Evolutionary conservation across 2,329 filamentous ascomycete genomes (phyloP).

Genomic region (Bipolaris oryzae): DNA sequence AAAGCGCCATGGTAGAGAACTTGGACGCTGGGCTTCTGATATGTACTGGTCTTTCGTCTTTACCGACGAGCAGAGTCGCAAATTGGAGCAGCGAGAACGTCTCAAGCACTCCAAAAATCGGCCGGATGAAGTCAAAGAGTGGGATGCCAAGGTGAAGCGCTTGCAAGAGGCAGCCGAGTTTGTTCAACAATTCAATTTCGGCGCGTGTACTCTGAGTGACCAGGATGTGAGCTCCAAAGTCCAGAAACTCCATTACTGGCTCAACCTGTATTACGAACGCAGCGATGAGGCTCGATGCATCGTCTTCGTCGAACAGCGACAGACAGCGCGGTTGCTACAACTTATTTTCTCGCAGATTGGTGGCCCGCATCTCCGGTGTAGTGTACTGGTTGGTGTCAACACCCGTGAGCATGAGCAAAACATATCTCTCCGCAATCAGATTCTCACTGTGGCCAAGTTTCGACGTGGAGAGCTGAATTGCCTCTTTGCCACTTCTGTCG

Average conservation of each 20-base stretch:
- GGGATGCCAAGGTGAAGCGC: conserved; percentile 61
- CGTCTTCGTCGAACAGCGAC: conserved; percentile 81
- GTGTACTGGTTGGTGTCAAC: conserved; percentile 68
- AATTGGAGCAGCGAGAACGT: conserved; percentile 64
- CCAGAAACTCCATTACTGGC: conserved; percentile 62
- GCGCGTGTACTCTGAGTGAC: conserved; percentile 44
- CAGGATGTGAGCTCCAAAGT: conserved; percentile 75
- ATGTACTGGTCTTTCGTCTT: conserved; percentile 76
- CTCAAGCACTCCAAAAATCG: conserved; percentile 40
- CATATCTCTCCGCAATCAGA: conserved; percentile 74
- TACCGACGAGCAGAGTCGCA: conserved; percentile 65
- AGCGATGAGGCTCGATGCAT: conserved; percentile 72
- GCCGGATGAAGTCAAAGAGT: conserved; percentile 41
- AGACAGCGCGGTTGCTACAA: conserved; percentile 75
- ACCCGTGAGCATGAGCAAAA: conserved; percentile 62
- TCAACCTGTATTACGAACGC: conserved; percentile 67
- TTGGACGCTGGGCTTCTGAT: conserved; percentile 87
- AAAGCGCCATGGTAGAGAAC: conserved; percentile 63
- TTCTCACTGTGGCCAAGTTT: conserved; percentile 71
- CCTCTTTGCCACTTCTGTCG: conserved; percentile 68
- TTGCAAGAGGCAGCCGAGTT: conserved; percentile 65
- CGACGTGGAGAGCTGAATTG: conserved; percentile 65
- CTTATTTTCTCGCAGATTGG: conserved; percentile 68
- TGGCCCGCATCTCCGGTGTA: conserved; percentile 64
- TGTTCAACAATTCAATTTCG: conserved; percentile 61